Evolutionary conservation across 148 eudicot genomes (phyloP).

Genomic region (Vaccinium corymbosum): DNA sequence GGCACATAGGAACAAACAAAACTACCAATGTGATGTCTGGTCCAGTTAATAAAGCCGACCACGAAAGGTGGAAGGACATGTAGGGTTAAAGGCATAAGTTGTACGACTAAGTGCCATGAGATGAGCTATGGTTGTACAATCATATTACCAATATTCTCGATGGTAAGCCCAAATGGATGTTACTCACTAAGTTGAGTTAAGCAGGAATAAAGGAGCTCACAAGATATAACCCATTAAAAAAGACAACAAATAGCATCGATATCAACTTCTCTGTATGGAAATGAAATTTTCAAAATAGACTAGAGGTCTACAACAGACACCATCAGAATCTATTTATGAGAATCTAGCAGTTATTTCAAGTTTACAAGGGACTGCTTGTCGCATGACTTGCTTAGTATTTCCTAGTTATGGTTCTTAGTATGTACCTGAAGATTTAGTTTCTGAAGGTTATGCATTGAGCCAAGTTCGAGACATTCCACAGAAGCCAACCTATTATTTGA

Average conservation of each 20-base stretch:
- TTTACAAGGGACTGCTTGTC: background rate
- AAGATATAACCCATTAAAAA: background rate
- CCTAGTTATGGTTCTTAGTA: background rate
- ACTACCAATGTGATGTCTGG: background rate
- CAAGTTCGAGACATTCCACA: constrained; percentile 58
- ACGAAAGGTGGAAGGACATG: background rate
- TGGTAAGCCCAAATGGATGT: background rate
- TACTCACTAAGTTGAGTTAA: background rate
- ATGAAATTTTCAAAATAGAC: background rate
- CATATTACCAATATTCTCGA: background rate
- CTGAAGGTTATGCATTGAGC: constrained; percentile 67
- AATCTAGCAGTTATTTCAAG: background rate
- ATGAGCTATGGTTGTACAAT: background rate
- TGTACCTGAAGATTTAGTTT: constrained; percentile 79
- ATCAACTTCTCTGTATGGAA: background rate
- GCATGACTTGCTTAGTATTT: background rate
- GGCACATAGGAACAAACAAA: background rate
- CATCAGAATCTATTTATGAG: background rate
- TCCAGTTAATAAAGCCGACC: background rate
- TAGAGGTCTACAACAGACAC: background rate
- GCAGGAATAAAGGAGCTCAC: background rate
- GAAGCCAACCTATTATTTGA: constrained; percentile 82
- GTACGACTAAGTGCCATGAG: background rate
- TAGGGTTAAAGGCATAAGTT: background rate
- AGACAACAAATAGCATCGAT: background rate